Conservation (phyloP, 176 grass and related monocot species). For the Puccinellia tenuiflora region DNA sequence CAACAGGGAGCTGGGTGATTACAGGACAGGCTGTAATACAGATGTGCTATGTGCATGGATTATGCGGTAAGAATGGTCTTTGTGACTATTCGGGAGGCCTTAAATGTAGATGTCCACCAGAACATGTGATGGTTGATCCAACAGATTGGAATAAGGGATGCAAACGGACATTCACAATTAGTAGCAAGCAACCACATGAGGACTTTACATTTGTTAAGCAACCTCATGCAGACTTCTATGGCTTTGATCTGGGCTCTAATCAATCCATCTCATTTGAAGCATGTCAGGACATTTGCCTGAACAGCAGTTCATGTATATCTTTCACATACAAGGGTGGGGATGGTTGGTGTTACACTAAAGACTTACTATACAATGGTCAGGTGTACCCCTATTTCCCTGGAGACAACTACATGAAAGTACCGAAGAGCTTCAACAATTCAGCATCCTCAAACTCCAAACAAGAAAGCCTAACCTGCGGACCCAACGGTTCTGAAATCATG, state of each 20-base stretch:
- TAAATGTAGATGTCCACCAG: constrained; percentile 48
- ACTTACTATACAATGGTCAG: constrained; percentile 47
- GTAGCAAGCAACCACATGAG: constrained; percentile 20
- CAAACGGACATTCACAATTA: constrained; percentile 31
- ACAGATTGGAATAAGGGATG: constrained; percentile 71
- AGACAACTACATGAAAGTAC: constrained; percentile 62
- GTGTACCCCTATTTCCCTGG: constrained; percentile 42
- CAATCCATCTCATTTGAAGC: constrained; percentile 32
- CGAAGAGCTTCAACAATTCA: constrained; percentile 27
- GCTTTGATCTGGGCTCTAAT: constrained; percentile 48
- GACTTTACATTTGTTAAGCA: constrained; percentile 42
- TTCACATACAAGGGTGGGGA: constrained; percentile 51
- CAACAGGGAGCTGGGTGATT: constrained; percentile 29
- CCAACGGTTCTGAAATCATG: background rate
- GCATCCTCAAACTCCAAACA: constrained; percentile 4
- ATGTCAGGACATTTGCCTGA: constrained; percentile 45
- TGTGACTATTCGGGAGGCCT: constrained; percentile 44
- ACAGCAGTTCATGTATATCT: constrained; percentile 37
- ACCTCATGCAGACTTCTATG: constrained; percentile 48
- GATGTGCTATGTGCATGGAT: constrained; percentile 52
- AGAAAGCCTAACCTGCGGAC: constrained; percentile 23
- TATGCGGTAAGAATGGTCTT: constrained; percentile 69
- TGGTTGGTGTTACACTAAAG: constrained; percentile 58
- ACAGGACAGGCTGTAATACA: constrained; percentile 55
- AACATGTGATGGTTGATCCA: constrained; percentile 52